phyloP scores from a whole-genome alignment of 306 rosid species.

The Cicer chorassanicum region DNA sequence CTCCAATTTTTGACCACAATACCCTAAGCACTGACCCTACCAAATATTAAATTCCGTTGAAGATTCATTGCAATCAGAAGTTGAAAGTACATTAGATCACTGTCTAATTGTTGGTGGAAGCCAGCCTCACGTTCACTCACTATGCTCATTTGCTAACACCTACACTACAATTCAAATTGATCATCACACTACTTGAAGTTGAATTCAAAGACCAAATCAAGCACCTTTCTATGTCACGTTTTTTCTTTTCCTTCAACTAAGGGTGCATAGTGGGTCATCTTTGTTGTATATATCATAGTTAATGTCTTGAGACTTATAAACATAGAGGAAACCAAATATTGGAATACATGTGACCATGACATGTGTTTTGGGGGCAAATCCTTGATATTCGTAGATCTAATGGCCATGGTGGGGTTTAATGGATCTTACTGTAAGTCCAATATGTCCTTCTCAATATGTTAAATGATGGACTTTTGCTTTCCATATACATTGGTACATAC shows the following conservation, averaged over 20 bases:
- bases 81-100: constrained; percentile 59
- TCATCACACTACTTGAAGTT: constrained; percentile 43
- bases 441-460: constrained; percentile 35
- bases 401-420: constrained; percentile 41
- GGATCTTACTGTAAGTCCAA: constrained; percentile 20
- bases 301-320: constrained; percentile 36
- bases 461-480: constrained; percentile 38
- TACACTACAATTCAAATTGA: constrained; percentile 41
- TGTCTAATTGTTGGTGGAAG: constrained; percentile 67
- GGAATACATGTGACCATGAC: constrained; percentile 47
- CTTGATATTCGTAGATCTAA: constrained; percentile 36
- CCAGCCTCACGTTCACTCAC: constrained; percentile 49
- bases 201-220: constrained; percentile 54
- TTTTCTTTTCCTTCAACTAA: constrained; percentile 35
- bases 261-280: constrained; percentile 50
- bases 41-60: constrained; percentile 45
- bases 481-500: constrained; percentile 14
- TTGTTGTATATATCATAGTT: constrained; percentile 37
- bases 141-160: constrained; percentile 39
- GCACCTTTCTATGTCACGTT: constrained; percentile 40
- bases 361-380: constrained; percentile 48
- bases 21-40: constrained; percentile 49
- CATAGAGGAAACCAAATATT: constrained; percentile 52
- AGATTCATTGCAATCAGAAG: constrained; percentile 51
- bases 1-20: constrained; percentile 38